Evolutionary conservation across 768 basidiomycete species (phyloP), one percentile per base, ranked within the genome.

Genomic region (Russula olivacea): DNA sequence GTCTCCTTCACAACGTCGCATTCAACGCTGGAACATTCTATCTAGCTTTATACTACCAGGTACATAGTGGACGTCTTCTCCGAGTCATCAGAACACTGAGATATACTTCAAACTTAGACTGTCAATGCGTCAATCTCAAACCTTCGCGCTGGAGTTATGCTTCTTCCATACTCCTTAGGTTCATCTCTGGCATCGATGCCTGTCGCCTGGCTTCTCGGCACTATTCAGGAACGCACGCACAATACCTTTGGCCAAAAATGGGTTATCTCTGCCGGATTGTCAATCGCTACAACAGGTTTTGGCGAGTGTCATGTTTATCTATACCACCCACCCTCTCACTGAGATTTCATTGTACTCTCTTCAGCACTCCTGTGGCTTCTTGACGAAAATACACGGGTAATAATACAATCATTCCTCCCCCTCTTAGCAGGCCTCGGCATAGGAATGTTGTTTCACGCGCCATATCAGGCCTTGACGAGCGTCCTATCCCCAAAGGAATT

Each of bases 1-100:
- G 83, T 19, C 91, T 92, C 75, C 78, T 93, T 59, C 91, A 93
- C 72, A 91, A 90, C 70, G 80, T 92, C 65, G 85, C 84, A 17
- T 93, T 91, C 73, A 92, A 83, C 66, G 83, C 91, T 36, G 91
- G 89, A 54, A 93, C 91, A 6, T 93, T 89, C 75, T 93, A 91
- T 74, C 82, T 93, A 51, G 88, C 90, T 0, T 73, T 93, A 25
- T 93, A 84, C 72, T 92, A 83, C 74, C 91, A 93, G 80, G 91
- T 89, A 66, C 41, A 77, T 36, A 49, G 2, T 21, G 28, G 41
- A 41, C 38, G 19, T 34, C 57, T 40, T 4, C 47, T 43, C 38
- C 38, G 38, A 38, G 38, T 17, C 23, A 38, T 57, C 50, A 50
- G 25, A 60, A 49, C 53, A 3, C 51, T 40, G 41, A 9, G 14